These are phyloP conservation scores for Rhizopogon roseolus DNA, from an alignment of 768 basidiomycete genomes.

Conservation along the genomic window DNA sequence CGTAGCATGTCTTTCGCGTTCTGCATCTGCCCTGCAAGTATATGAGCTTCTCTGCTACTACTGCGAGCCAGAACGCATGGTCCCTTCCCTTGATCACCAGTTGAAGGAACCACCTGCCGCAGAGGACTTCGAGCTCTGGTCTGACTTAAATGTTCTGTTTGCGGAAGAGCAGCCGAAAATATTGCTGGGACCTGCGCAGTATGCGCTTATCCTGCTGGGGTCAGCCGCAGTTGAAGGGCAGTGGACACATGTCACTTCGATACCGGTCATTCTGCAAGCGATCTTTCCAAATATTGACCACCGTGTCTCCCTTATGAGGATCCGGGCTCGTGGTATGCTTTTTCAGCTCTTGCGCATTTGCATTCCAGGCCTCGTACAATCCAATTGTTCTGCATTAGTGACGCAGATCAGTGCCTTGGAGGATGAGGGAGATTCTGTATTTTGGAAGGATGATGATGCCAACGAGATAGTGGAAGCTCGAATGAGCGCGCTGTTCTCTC, in stretches of 20 bases:
- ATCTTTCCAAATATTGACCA: slow-evolving; percentile 83
- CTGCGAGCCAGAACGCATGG: slow-evolving; percentile 81
- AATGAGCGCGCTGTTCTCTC: slow-evolving; percentile 63
- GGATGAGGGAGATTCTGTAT: slow-evolving; percentile 46
- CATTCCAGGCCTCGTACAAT: slow-evolving; percentile 70
- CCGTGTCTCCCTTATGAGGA: slow-evolving; percentile 60
- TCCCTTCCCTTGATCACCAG: slow-evolving; percentile 72
- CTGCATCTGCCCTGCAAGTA: slow-evolving; percentile 62
- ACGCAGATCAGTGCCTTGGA: slow-evolving; percentile 52
- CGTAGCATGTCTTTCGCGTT: slow-evolving; percentile 80
- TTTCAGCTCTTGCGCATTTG: slow-evolving; percentile 84
- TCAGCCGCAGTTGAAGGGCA: slow-evolving; percentile 72
- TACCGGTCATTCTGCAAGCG: slow-evolving; percentile 74
- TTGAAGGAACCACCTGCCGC: slow-evolving; percentile 51
- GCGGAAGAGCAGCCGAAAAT: slow-evolving; percentile 61
- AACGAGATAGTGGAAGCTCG: slow-evolving; percentile 53
- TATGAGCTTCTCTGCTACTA: slow-evolving; percentile 83
- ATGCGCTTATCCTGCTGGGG: slow-evolving; percentile 80
- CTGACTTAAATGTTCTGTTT: slow-evolving; percentile 74
- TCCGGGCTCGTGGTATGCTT: slow-evolving; percentile 70
- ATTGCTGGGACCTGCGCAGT: slow-evolving; percentile 77
- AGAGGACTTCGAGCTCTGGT: slow-evolving; percentile 72
- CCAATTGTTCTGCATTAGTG: slow-evolving; percentile 60
- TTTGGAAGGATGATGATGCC: slow-evolving; percentile 72
- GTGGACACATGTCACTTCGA: slow-evolving; percentile 66